Conservation (phyloP, 2,329 filamentous ascomycete genomes). For the Knufia fluminis region DNA sequence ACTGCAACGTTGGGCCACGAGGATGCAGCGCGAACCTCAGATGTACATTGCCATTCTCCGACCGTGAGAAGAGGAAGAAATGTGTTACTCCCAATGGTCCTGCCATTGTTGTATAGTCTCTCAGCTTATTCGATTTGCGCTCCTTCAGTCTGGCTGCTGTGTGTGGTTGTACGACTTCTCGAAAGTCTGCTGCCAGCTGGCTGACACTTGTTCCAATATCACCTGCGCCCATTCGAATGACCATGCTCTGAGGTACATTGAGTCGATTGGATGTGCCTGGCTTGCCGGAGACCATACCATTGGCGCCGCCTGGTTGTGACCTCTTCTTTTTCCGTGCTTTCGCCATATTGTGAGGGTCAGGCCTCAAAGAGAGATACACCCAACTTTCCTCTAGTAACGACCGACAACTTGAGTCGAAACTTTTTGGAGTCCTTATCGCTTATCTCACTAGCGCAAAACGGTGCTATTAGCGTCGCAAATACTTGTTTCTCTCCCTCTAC, state of each 20-base stretch:
- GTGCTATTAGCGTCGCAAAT: not conserved
- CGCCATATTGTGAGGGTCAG: constrained; percentile 51
- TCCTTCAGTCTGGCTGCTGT: constrained; percentile 86
- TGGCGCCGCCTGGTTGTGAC: constrained; percentile 57
- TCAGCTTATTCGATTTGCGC: constrained; percentile 73
- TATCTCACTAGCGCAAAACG: not conserved
- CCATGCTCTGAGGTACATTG: constrained; percentile 76
- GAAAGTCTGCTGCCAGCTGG: constrained; percentile 83
- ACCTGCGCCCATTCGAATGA: constrained; percentile 90
- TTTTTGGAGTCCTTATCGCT: not conserved
- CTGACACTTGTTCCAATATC: constrained; percentile 86
- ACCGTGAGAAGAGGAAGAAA: constrained; percentile 84
- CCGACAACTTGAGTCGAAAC: not conserved
- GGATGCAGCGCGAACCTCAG: constrained; percentile 79
- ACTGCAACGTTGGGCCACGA: constrained; percentile 84
- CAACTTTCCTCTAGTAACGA: not conserved
- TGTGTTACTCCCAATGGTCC: constrained; percentile 90
- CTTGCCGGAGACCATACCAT: constrained; percentile 41
- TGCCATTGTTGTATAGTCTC: constrained; percentile 92
- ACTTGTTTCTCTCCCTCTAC: not conserved
- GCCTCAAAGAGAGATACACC: not conserved
- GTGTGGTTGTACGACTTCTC: constrained; percentile 89
- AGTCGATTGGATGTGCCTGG: constrained; percentile 55
- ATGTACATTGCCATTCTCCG: constrained; percentile 83
- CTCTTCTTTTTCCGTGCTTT: constrained; percentile 77